A percentile compares a stretch with the other conserved stretches of the same genome.
These are phyloP conservation scores for Plasmodium coatneyi DNA, from an alignment of 169 alveolate genomes.

Conservation along the genomic window DNA sequence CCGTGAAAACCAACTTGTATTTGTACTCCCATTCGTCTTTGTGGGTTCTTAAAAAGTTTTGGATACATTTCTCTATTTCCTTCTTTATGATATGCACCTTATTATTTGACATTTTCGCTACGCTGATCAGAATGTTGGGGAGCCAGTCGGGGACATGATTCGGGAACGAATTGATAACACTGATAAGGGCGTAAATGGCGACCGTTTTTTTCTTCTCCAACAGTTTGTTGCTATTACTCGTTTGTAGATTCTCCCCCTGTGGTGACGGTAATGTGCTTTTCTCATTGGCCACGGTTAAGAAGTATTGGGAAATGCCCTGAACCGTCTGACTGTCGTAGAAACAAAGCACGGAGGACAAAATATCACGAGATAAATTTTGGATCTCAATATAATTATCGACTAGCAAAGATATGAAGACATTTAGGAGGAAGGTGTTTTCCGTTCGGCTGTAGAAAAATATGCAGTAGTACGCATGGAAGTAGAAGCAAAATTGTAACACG, in stretches of 20 bases:
- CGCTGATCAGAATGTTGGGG: slow-evolving; percentile 81
- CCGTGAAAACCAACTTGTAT: slow-evolving; percentile 78
- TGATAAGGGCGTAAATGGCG: slow-evolving; percentile 65
- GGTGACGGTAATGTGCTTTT: not conserved
- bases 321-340: slow-evolving; percentile 41
- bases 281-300: slow-evolving; percentile 33
- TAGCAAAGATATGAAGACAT: slow-evolving; percentile 62
- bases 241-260: not conserved
- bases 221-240: not conserved
- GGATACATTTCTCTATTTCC: slow-evolving; percentile 84
- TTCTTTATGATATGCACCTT: slow-evolving; percentile 72
- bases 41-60: slow-evolving; percentile 84
- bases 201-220: slow-evolving; percentile 41
- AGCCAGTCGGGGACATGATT: slow-evolving; percentile 86
- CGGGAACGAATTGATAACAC: slow-evolving; percentile 77
- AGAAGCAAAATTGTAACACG: slow-evolving; percentile 51
- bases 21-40: slow-evolving; percentile 86
- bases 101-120: slow-evolving; percentile 78
- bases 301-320: slow-evolving; percentile 14
- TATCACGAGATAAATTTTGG: slow-evolving; percentile 55
- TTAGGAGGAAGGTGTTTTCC: slow-evolving; percentile 45
- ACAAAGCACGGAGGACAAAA: slow-evolving; percentile 54
- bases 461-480: slow-evolving; percentile 61
- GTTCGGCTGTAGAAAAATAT: slow-evolving; percentile 25
- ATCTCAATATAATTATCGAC: slow-evolving; percentile 63